Conservation (phyloP, 257 asterid species). For the Salvia miltiorrhiza region DNA sequence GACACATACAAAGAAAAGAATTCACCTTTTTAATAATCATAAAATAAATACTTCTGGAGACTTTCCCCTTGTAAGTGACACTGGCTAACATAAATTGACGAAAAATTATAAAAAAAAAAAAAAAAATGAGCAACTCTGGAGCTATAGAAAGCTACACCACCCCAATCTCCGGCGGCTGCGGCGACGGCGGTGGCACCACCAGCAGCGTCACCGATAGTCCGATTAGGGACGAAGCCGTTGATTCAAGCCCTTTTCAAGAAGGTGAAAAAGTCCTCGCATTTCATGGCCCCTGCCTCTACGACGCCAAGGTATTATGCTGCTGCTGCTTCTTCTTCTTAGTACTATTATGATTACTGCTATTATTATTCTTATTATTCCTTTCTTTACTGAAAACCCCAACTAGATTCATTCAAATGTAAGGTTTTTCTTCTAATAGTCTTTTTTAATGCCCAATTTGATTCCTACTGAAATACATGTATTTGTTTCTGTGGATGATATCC, state of each 20-base stretch:
- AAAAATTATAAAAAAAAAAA: neutral
- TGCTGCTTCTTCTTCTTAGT: neutral
- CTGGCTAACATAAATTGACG: neutral
- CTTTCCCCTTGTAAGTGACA: neutral
- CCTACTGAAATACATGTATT: neutral
- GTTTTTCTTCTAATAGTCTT: neutral
- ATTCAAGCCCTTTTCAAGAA: slow-evolving; percentile 38
- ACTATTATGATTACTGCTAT: no score
- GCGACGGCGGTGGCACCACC: slow-evolving; percentile 22
- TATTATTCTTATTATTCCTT: neutral
- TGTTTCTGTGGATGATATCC: neutral
- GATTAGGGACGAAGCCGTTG: slow-evolving; percentile 31
- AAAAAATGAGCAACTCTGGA: slow-evolving; percentile 26
- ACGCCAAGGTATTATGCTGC: slow-evolving; percentile 56
- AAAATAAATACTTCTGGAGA: neutral
- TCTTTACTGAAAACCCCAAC: neutral
- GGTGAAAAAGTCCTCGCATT: slow-evolving; percentile 73
- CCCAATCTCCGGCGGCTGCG: slow-evolving; percentile 28
- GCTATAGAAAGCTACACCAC: slow-evolving; percentile 24
- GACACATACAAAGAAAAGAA: neutral
- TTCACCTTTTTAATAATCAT: neutral
- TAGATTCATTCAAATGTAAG: neutral
- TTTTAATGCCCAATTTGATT: neutral
- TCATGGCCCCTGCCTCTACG: slow-evolving; percentile 45
- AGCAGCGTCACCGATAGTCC: slow-evolving; percentile 14